Conservation (phyloP, 805 yeast genomes). For the Ogataea polymorpha region DNA sequence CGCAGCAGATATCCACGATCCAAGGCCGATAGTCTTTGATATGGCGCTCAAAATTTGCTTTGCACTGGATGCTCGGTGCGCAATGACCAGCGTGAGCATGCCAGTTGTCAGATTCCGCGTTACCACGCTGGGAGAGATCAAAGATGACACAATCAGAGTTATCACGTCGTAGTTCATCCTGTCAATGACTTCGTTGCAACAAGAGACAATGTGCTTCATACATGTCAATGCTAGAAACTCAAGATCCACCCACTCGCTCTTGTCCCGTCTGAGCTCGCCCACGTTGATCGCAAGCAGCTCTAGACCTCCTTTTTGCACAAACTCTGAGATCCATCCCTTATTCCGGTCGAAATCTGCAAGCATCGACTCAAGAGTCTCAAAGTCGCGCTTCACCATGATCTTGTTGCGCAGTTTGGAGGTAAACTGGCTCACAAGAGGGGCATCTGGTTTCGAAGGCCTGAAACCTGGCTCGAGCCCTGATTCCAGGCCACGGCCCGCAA, state of each 20-base stretch:
- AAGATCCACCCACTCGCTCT: slow-evolving; percentile 49
- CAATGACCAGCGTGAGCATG: slow-evolving; percentile 51
- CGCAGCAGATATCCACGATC: slow-evolving; percentile 20
- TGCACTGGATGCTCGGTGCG: slow-evolving; percentile 20
- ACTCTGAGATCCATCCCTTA: slow-evolving; percentile 68
- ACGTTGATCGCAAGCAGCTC: slow-evolving; percentile 68
- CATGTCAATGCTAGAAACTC: slow-evolving; percentile 79
- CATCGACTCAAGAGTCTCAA: slow-evolving; percentile 29
- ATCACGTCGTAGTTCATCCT: slow-evolving; percentile 43
- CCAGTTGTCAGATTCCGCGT: slow-evolving; percentile 83
- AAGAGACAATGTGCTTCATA: slow-evolving; percentile 68
- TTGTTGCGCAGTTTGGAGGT: slow-evolving; percentile 39
- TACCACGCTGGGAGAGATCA: slow-evolving; percentile 68
- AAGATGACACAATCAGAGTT: slow-evolving; percentile 65
- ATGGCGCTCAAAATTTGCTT: not conserved
- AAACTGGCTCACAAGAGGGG: slow-evolving; percentile 23
- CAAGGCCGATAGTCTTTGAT: not conserved
- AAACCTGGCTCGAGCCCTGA: not conserved
- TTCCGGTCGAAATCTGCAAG: slow-evolving; percentile 12
- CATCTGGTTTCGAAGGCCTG: not conserved
- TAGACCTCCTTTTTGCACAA: slow-evolving; percentile 80
- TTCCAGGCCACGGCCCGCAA: slow-evolving; percentile 30
- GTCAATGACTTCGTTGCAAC: slow-evolving; percentile 58
- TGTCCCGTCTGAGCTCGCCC: slow-evolving; percentile 44
- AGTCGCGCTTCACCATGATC: slow-evolving; percentile 38